A percentile compares a stretch with the other conserved stretches of the same genome.
phyloP scores from a whole-genome alignment of 2,329 filamentous ascomycete species.

The Pseudogymnoascus destructans region DNA sequence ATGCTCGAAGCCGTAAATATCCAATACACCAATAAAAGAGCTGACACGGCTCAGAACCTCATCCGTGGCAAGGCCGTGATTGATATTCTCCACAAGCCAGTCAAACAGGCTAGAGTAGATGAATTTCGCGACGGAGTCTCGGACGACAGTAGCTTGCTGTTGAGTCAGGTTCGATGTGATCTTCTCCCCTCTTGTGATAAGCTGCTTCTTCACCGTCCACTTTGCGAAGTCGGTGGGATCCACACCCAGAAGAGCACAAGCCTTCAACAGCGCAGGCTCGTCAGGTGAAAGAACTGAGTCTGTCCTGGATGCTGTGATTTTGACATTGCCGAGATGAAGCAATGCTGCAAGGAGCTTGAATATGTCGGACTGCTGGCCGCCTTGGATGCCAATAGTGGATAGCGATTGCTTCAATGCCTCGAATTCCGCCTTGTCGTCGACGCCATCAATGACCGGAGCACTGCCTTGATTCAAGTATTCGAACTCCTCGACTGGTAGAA shows the following conservation, averaged over 20 bases:
- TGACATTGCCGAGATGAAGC: constrained; percentile 89
- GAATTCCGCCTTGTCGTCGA: constrained; percentile 93
- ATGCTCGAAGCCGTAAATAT: constrained; percentile 99
- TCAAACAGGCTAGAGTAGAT: constrained; percentile 98
- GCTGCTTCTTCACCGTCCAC: constrained; percentile 98
- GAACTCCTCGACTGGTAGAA: constrained; percentile 78
- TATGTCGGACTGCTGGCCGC: constrained; percentile 64
- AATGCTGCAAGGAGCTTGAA: constrained; percentile 85
- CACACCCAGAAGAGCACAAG: constrained; percentile 77
- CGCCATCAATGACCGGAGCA: constrained; percentile 78
- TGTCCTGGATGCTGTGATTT: constrained; percentile 79
- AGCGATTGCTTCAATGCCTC: constrained; percentile 76
- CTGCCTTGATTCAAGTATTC: constrained; percentile 95
- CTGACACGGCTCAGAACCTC: constrained; percentile 69
- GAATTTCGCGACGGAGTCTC: constrained; percentile 96
- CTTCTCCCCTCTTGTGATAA: constrained; percentile 91
- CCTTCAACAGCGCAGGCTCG: constrained; percentile 71
- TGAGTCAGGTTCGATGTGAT: constrained; percentile 92
- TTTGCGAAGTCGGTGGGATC: constrained; percentile 77
- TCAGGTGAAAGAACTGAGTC: constrained; percentile 71
- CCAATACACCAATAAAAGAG: constrained; percentile 93
- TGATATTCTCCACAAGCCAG: constrained; percentile 97
- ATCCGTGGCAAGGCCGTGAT: constrained; percentile 76
- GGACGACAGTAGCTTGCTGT: constrained; percentile 84
- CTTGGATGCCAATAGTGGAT: constrained; percentile 70